Base-by-base conservation (phyloP, 441 rosid species). In the California macrophylla region DNA sequence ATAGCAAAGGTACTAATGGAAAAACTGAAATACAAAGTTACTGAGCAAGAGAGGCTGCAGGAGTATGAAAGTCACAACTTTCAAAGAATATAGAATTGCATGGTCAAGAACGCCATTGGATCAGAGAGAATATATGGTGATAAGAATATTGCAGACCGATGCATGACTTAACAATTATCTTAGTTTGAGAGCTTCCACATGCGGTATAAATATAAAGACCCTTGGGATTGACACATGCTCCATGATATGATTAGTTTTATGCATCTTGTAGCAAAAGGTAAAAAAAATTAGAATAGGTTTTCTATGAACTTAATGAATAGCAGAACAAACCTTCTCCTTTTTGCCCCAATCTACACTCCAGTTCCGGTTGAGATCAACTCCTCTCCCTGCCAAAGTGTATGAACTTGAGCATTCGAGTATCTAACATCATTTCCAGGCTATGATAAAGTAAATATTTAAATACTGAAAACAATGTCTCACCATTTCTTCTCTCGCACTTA, bases 321-420 rank as follows among this genome's bases (percentile, higher is more conserved):
- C 21, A 76, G 2, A 64, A 40, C 54, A 56, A 36, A 92, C 99
- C 92, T 95, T 86, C 82, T 95, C 99, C 77, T 92, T 95, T 83
- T 87, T 95, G 63, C 98, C 99, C 99, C 99, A 92, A 71, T 95
- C 97, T 56, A 95, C 97, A 16, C 95, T 88, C 99, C 99, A 95
- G 62, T 95, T 95, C 68, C 99, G 82, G 81, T 95, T 92, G 66
- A 95, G 90, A 81, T 95, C 99, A 72, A 95, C 99, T 71, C 96
- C 99, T 82, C 99, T 88, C 54, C 98, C 99, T 95, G 84, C 77
- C 70, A 69, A 45, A 64, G 32, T 72, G 69, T 75, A 16, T 5
- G 61, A 66, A 28, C 56, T 58, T 66, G 23, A 64, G 74, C 40
- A 63, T 24, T 68, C 58, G 66, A 69, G 54, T 58, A 20, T 61